Evolutionary conservation across 208 protist species (phyloP).

Genomic region (Crithidia mellificae): DNA sequence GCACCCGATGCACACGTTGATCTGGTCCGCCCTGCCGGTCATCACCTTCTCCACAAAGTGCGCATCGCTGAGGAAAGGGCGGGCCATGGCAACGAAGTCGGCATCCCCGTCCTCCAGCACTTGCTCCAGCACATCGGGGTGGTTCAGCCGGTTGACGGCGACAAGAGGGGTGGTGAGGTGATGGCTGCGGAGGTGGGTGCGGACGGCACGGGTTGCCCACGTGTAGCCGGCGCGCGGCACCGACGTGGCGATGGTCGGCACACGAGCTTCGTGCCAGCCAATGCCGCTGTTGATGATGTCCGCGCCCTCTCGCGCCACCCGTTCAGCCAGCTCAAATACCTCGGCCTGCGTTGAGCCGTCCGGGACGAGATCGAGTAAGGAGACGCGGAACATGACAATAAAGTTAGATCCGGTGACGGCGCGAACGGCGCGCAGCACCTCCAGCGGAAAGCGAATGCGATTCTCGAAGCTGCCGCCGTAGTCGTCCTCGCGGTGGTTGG

Average conservation of each 20-base stretch:
- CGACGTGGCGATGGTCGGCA: slow-evolving; percentile 91
- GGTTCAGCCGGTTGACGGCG: slow-evolving; percentile 93
- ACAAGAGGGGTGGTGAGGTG: slow-evolving; percentile 80
- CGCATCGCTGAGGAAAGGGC: slow-evolving; percentile 91
- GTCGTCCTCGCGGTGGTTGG: slow-evolving; percentile 89
- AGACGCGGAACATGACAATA: slow-evolving; percentile 91
- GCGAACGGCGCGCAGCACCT: slow-evolving; percentile 78
- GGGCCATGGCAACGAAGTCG: slow-evolving; percentile 91
- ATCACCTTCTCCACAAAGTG: slow-evolving; percentile 88
- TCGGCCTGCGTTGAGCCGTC: slow-evolving; percentile 86
- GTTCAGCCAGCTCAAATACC: slow-evolving; percentile 77
- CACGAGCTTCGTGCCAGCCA: slow-evolving; percentile 94
- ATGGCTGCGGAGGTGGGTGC: slow-evolving; percentile 40
- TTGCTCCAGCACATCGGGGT: slow-evolving; percentile 79
- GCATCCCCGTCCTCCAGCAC: slow-evolving; percentile 76
- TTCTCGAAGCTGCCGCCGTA: slow-evolving; percentile 82
- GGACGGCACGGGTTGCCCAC: slow-evolving; percentile 68
- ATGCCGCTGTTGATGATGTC: slow-evolving; percentile 95
- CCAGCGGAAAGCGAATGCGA: slow-evolving; percentile 81
- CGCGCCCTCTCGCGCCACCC: slow-evolving; percentile 63
- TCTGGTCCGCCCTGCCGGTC: slow-evolving; percentile 51
- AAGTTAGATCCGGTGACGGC: slow-evolving; percentile 66
- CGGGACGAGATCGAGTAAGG: slow-evolving; percentile 91
- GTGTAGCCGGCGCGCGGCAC: slow-evolving; percentile 89
- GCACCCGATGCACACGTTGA: slow-evolving; percentile 95